Conservation (phyloP, 1,139 yeast genomes). For the Torulaspora globosa region DNA sequence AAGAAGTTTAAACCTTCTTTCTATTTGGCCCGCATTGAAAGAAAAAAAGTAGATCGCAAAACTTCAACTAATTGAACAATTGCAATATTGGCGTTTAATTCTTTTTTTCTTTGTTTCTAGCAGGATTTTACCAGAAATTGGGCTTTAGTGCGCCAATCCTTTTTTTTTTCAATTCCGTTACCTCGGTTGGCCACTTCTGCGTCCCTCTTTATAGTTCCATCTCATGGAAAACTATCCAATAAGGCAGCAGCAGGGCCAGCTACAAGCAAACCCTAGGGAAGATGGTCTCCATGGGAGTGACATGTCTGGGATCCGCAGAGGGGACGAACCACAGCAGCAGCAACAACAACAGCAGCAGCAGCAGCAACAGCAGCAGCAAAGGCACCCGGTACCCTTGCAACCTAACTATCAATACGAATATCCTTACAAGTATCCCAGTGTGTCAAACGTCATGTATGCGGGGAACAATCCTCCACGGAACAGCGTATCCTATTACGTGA, state of each 20-base stretch:
- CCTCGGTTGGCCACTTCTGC: background rate
- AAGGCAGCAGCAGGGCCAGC: background rate
- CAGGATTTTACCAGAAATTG: too few species aligned
- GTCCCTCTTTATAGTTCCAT: background rate
- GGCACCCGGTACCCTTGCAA: background rate
- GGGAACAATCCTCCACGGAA: too few species aligned
- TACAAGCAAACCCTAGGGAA: background rate
- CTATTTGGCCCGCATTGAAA: too few species aligned
- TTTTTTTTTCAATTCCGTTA: too few species aligned
- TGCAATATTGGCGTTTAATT: too few species aligned
- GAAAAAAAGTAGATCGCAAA: too few species aligned
- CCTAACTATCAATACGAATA: background rate
- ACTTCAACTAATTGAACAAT: too few species aligned
- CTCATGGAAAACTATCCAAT: background rate
- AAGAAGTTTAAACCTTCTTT: too few species aligned
- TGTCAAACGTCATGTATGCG: background rate
- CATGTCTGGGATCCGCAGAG: too few species aligned
- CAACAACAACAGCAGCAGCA: too few species aligned
- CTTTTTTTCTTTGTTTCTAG: too few species aligned
- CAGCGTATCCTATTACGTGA: background rate
- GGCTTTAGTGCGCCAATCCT: background rate
- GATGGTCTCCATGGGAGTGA: background rate
- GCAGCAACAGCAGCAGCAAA: background rate
- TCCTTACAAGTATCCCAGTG: background rate
- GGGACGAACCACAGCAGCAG: too few species aligned